Conservation (phyloP, 1,139 yeast species). For the Hyphopichia khmerensis region DNA sequence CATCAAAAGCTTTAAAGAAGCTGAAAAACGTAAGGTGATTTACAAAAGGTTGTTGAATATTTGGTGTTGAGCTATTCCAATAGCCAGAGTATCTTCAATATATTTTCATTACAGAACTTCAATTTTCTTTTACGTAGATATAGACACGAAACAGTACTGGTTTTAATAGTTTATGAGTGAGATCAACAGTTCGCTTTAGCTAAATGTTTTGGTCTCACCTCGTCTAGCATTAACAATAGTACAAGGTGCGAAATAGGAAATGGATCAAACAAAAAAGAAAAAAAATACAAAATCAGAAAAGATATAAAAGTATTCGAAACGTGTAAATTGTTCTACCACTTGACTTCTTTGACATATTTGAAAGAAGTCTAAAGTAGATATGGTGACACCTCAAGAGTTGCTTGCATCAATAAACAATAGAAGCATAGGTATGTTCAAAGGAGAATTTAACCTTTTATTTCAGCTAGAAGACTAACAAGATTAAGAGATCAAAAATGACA, state of each 20-base stretch:
- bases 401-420: constrained; percentile 1
- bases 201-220: not conserved
- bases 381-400: constrained; percentile 1
- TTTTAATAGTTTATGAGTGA: too few species aligned
- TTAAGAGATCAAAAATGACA: constrained; percentile 3
- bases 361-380: not conserved
- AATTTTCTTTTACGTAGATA: not conserved
- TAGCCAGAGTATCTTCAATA: too few species aligned
- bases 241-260: not conserved
- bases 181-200: not conserved
- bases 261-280: too few species aligned
- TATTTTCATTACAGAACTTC: too few species aligned
- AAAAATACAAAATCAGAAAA: not conserved
- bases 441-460: not conserved
- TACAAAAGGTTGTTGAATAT: not conserved
- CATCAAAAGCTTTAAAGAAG: not conserved
- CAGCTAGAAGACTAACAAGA: not conserved
- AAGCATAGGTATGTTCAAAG: constrained; percentile 3
- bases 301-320: not conserved
- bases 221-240: not conserved
- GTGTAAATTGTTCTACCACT: not conserved
- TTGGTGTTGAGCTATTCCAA: not conserved
- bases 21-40: not conserved
- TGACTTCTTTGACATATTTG: not conserved
- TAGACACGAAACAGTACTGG: not conserved